Percentiles rank a stretch among this genome's conserved stretches.
Evolutionary conservation across 2,329 filamentous ascomycete genomes (phyloP).

Genomic region (Arthrobotrys sphaeroides): DNA sequence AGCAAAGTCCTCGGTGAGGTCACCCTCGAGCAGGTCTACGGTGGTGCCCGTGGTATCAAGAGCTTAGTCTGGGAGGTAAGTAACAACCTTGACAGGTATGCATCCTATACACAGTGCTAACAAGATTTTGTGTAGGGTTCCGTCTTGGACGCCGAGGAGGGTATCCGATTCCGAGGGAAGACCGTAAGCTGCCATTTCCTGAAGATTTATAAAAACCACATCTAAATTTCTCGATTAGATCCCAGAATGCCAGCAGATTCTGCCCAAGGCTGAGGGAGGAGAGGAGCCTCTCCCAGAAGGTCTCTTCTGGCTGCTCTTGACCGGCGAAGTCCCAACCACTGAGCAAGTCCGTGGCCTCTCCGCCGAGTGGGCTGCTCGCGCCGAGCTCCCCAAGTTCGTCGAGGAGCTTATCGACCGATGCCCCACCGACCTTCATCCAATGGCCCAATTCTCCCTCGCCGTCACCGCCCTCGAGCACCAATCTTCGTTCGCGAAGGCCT

Average conservation of each 20-base stretch:
- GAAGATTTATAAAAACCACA: too few species aligned
- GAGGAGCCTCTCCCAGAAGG: slow-evolving; percentile 97
- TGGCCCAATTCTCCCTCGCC: slow-evolving; percentile 98
- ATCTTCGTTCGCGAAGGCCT: slow-evolving; percentile 96
- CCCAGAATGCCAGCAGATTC: slow-evolving; percentile 95
- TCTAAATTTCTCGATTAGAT: slow-evolving; percentile 67
- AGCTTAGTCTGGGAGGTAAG: slow-evolving; percentile 91
- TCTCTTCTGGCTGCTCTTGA: slow-evolving; percentile 99
- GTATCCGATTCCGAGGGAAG: slow-evolving; percentile 98
- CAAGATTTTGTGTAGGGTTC: slow-evolving; percentile 70
- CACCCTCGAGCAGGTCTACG: slow-evolving; percentile 98
- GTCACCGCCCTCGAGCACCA: slow-evolving; percentile 98
- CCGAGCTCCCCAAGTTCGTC: slow-evolving; percentile 96
- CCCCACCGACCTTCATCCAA: slow-evolving; percentile 98
- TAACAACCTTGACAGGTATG: slow-evolving; percentile 40
- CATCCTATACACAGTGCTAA: neutral
- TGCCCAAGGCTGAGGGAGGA: slow-evolving; percentile 96
- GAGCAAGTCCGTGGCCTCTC: slow-evolving; percentile 98
- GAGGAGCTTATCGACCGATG: slow-evolving; percentile 99
- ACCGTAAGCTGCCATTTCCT: slow-evolving; percentile 68
- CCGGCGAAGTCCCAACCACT: slow-evolving; percentile 95
- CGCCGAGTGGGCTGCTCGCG: slow-evolving; percentile 97
- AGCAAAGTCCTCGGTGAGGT: slow-evolving; percentile 96
- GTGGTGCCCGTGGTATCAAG: slow-evolving; percentile 99
- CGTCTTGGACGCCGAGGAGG: slow-evolving; percentile 97